phyloP scores from a whole-genome alignment of 768 basidiomycete species.

The Pulveroboletus sp. region DNA sequence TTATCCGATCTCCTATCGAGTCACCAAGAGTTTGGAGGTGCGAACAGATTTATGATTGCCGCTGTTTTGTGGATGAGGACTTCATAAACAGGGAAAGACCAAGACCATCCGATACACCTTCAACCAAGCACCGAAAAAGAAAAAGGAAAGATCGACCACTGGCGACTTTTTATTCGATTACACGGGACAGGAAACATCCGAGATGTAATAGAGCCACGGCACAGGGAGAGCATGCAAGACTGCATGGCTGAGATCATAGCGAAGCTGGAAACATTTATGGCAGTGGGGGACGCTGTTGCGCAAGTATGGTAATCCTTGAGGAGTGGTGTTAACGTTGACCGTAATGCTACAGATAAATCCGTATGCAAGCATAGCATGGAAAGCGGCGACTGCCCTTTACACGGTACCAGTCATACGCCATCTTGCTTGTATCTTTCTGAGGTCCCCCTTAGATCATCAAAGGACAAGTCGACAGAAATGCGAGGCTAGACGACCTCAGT shows the following conservation, averaged over 20 bases:
- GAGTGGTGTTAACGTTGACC: background rate
- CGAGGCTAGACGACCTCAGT: slow-evolving; percentile 25
- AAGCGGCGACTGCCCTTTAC: slow-evolving; percentile 25
- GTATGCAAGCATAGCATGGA: slow-evolving; percentile 28
- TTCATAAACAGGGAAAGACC: slow-evolving; percentile 6
- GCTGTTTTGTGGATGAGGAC: background rate
- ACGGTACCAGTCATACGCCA: slow-evolving; percentile 9
- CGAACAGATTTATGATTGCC: background rate
- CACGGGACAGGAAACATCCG: slow-evolving; percentile 4
- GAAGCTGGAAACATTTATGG: slow-evolving; percentile 27
- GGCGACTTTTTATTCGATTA: slow-evolving; percentile 24
- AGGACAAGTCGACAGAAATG: slow-evolving; percentile 27
- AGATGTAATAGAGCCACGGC: slow-evolving; percentile 2
- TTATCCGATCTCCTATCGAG: slow-evolving; percentile 18
- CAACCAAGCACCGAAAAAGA: slow-evolving; percentile 5
- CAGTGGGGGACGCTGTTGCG: slow-evolving; percentile 17
- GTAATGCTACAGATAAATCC: slow-evolving; percentile 20
- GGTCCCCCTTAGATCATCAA: slow-evolving; percentile 20
- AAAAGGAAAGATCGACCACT: background rate
- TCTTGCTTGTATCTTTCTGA: slow-evolving; percentile 5
- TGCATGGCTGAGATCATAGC: slow-evolving; percentile 22
- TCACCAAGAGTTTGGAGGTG: slow-evolving; percentile 11
- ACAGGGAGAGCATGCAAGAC: slow-evolving; percentile 2
- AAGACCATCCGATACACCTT: slow-evolving; percentile 17
- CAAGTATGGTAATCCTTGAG: slow-evolving; percentile 11